Base-by-base conservation (phyloP, 345 rosid genomes). In the Brassica incana region DNA sequence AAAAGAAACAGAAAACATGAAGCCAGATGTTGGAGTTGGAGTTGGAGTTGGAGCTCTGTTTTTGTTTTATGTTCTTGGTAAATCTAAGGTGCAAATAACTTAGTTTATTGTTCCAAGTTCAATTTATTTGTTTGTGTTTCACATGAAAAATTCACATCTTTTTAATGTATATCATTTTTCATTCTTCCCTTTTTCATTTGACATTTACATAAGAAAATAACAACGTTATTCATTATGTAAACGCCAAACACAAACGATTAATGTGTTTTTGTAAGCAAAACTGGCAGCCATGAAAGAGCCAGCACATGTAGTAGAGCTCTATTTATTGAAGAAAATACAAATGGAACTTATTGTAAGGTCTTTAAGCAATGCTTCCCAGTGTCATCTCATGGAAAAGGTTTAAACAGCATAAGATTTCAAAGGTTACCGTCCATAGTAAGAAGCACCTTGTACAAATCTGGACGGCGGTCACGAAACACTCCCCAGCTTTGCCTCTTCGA, bases 401-500 rank as follows among this genome's bases (percentile, higher is more conserved):
- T 18, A 0, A 35, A 52, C 66, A 52, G 7, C 67, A 36, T 18
- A 27, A 54, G 29, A 27, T 38, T 36, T 80, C 2, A 75, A 14
- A 80, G 23, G 64, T 78, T 84, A 74, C 99, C 99, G 83, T 95
- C 99, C 76, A 80, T 86, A 67, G 99, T 93, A 83, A 95, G 85
- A 78, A 95, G 94, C 81, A 86, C 98, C 88, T 89, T 90, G 86
- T 91, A 93, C 40, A 91, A 80, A 60, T 90, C 93, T 1, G 99
- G 98, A 35, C 96, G 88, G 0, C 93, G 92, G 83, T 95, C 98
- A 62, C 95, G 93, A 80, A 93, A 95, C 67, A 93, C 83, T 15
- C 95, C 98, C 98, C 99, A 93, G 48, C 99, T 78, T 81, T 85
- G 88, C 79, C 99, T 88, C 84, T 88, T 93, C 1, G 75, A 65